These are phyloP conservation scores for Glycyrrhiza uralensis DNA, from an alignment of 306 rosid genomes.

Conservation along the genomic window DNA sequence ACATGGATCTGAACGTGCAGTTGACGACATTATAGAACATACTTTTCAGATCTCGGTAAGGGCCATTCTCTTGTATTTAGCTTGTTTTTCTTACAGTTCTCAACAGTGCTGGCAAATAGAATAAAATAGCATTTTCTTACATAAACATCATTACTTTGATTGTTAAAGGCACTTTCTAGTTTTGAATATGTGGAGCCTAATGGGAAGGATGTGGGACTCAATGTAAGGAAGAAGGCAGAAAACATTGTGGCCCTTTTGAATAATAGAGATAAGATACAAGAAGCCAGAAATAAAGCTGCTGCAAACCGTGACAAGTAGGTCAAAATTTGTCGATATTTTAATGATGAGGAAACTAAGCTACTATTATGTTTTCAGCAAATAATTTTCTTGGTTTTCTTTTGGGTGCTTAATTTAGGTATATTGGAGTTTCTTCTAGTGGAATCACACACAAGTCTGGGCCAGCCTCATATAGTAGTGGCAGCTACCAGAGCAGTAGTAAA, in stretches of 20 bases:
- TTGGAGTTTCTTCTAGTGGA: conserved; percentile 98
- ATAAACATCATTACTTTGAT: conserved; percentile 26
- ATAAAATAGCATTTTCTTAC: conserved; percentile 11
- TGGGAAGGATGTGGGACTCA: conserved; percentile 94
- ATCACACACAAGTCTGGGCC: conserved; percentile 69
- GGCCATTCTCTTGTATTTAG: conserved; percentile 10
- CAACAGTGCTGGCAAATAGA: not conserved
- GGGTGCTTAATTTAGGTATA: conserved; percentile 52
- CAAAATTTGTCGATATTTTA: conserved; percentile 15
- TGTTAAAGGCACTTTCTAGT: conserved; percentile 76
- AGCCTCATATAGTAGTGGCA: conserved; percentile 51
- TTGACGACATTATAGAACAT: conserved; percentile 95
- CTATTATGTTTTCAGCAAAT: conserved; percentile 18
- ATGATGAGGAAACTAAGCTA: conserved; percentile 22
- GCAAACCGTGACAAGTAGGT: conserved; percentile 92
- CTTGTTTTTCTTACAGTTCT: conserved; percentile 23
- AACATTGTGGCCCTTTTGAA: conserved; percentile 73
- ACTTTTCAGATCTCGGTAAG: conserved; percentile 95
- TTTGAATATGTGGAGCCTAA: conserved; percentile 96
- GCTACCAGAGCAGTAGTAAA: conserved; percentile 58
- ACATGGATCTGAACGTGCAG: conserved; percentile 97
- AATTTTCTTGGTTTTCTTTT: conserved; percentile 17
- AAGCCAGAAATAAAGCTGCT: conserved; percentile 87
- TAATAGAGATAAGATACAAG: conserved; percentile 88
- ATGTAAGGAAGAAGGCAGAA: conserved; percentile 96